Evolutionary conservation across 78 protist species (phyloP).

Genomic region (Dictyostelium citrinum): DNA sequence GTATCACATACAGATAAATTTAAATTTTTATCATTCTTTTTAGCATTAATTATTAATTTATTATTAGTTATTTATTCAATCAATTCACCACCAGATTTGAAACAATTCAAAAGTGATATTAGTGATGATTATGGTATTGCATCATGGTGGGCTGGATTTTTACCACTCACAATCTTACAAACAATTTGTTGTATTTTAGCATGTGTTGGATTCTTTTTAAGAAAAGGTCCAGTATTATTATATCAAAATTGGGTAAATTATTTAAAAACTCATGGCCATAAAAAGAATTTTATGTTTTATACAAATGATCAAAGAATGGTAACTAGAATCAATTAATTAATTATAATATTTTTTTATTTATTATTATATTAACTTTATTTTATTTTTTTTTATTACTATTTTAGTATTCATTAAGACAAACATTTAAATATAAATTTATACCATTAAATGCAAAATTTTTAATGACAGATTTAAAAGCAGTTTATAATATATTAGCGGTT

Average conservation of each 20-base stretch:
- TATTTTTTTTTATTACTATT: not conserved
- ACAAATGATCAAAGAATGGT: constrained; percentile 46
- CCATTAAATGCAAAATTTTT: constrained; percentile 13
- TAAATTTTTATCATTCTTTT: constrained; percentile 15
- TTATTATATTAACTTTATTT: not conserved
- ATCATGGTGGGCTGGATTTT: not conserved
- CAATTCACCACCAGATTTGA: not conserved
- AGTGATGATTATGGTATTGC: constrained; percentile 7
- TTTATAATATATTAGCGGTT: constrained; percentile 36
- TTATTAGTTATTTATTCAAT: constrained; percentile 21
- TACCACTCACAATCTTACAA: constrained; percentile 44
- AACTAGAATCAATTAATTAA: not conserved
- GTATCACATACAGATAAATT: constrained; percentile 28
- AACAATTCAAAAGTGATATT: not conserved
- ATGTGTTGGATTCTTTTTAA: constrained; percentile 19
- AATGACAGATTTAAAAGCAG: constrained; percentile 16
- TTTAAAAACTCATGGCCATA: constrained; percentile 3
- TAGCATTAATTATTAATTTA: constrained; percentile 59
- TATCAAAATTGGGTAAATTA: constrained; percentile 54
- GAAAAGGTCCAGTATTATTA: constrained; percentile 19
- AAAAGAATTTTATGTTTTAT: constrained; percentile 28
- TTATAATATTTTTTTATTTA: not conserved
- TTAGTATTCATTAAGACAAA: constrained; percentile 5
- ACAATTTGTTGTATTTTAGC: constrained; percentile 32
- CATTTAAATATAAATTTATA: constrained; percentile 11